Base-by-base conservation (phyloP, 208 protist species). In the Leishmania arabica region DNA sequence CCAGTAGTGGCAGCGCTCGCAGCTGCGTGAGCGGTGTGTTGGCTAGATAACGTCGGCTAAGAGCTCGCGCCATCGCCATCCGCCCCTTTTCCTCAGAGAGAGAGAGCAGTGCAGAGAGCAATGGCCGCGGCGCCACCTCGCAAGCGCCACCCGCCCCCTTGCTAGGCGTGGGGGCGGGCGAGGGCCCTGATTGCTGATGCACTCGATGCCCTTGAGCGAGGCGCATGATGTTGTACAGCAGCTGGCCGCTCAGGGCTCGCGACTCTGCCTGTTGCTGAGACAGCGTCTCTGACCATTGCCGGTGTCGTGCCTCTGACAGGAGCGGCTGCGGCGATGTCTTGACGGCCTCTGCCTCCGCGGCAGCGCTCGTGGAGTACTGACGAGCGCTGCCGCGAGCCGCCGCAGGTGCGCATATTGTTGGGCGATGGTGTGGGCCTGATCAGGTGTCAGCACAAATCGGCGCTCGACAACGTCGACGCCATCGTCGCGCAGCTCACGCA, bases 401-500 rank as follows among this genome's bases (percentile, higher is more conserved):
- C 85, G 84, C 49, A 94, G 86, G 60, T 80, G 84, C 27, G 85
- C 88, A 80, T 93, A 95, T 56, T 71, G 90, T 54, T 80, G 75
- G 7, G 88, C 93, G 31, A 97, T 70, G 60, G 79, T 72, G n/a
- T 84, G 73, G 7, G 91, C 93, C 49, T 93, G 78, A 45, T 66
- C 79, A 0, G 87, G 79, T 0, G 89, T 89, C 49, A 97, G 79
- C 13, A 79, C 84, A 53, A 95, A 93, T 51, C 81, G 78, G 27
- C 89, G 89, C 3, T 82, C 90, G 2, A 91, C 82, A 11, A 97
- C 83, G 3, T 85, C 82, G 70, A 97, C 89, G 49, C 89, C 91
- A 17, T 82, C 86, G 53, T 91, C 82, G 2, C 82, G 85, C 42
- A 95, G 77, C 27, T 86, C 79, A 49, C 94, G 86, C 9, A 95